Conservation (phyloP, 225 moss, liverwort and hornwort species). For the Asterella californica region DNA sequence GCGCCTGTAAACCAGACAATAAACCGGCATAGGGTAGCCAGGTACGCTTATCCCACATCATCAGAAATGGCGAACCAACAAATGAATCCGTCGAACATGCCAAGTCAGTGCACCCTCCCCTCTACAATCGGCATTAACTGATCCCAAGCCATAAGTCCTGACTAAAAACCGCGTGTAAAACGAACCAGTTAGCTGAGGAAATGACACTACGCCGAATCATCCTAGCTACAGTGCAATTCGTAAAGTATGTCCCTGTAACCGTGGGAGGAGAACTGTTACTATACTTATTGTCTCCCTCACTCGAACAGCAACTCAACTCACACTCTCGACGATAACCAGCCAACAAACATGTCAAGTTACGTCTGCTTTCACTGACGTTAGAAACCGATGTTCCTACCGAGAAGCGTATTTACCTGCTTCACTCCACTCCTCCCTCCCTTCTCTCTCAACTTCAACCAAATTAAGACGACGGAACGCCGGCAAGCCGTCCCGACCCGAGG, state of each 20-base stretch:
- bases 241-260: neutral
- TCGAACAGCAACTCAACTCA: neutral
- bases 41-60: neutral
- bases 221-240: neutral
- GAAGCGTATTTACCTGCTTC: constrained; percentile 4
- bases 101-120: too few relatives aligned
- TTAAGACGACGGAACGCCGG: neutral
- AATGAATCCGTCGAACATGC: neutral
- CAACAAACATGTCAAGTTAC: neutral
- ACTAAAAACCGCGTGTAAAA: neutral
- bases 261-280: neutral
- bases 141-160: neutral
- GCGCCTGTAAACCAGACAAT: neutral
- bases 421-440: neutral
- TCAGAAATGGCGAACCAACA: neutral
- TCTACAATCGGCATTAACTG: neutral
- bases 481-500: constrained; percentile 10
- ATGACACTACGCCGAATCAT: too few relatives aligned
- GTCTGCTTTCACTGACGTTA: neutral
- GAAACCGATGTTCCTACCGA: neutral
- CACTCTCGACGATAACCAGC: neutral
- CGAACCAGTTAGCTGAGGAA: neutral
- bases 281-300: neutral
- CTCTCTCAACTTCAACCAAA: neutral
- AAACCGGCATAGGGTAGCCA: neutral